A percentile compares a stretch with the other conserved stretches of the same genome.
Evolutionary conservation across 163 green algal species (phyloP).

Genomic region (Prototheca stagnorum): DNA sequence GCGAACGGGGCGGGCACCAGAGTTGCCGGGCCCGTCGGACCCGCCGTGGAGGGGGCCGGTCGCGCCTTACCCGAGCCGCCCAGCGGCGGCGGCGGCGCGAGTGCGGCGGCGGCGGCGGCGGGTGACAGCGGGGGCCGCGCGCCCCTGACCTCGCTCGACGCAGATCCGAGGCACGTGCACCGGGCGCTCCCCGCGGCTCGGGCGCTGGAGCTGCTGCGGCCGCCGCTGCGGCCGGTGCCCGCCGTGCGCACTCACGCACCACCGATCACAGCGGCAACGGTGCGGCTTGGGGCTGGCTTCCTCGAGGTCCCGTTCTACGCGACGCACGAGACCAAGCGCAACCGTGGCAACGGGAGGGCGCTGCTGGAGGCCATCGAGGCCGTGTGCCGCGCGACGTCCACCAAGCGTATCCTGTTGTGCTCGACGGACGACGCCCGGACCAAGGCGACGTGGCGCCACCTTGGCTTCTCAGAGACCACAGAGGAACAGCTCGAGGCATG

Average conservation of each 20-base stretch:
- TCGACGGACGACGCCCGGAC: constrained; percentile 31
- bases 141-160: no score
- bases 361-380: constrained; percentile 73
- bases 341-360: constrained; percentile 54
- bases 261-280: constrained; percentile 63
- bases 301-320: constrained; percentile 79
- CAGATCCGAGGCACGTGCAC: no score
- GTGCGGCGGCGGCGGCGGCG: constrained; percentile 11
- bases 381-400: constrained; percentile 35
- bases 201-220: constrained; percentile 21
- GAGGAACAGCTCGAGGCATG: constrained; percentile 40
- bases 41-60: no score
- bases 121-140: constrained; percentile 4
- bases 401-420: constrained; percentile 38
- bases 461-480: constrained; percentile 59
- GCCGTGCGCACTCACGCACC: constrained; percentile 41
- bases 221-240: constrained; percentile 36
- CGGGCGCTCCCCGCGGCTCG: neutral
- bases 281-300: constrained; percentile 58
- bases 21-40: no score
- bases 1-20: no score
- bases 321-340: constrained; percentile 55
- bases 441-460: constrained; percentile 58
- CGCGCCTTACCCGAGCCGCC: no score
- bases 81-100: neutral